Evolutionary conservation across 2,329 filamentous ascomycete genomes (phyloP).

Genomic region (Calonectria fujianensis): DNA sequence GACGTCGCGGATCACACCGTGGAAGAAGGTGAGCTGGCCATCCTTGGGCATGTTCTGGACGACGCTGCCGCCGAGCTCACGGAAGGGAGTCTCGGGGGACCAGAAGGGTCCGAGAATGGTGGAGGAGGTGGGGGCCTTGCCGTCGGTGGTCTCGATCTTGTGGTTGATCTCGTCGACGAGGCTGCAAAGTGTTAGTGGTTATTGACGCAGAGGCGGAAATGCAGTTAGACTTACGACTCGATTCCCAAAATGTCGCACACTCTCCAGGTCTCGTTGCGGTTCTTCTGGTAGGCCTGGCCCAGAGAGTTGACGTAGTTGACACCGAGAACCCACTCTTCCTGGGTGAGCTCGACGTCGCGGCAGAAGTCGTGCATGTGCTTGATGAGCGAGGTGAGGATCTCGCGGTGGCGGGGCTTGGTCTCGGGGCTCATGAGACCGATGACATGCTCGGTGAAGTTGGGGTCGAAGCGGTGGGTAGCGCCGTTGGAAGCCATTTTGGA

Average conservation of each 20-base stretch:
- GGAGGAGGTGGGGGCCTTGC: constrained; percentile 81
- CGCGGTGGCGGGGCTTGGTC: constrained; percentile 77
- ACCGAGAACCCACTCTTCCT: constrained; percentile 85
- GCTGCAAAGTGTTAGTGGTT: constrained; percentile 57
- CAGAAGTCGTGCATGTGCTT: constrained; percentile 86
- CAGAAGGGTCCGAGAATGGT: constrained; percentile 87
- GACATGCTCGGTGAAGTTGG: constrained; percentile 84
- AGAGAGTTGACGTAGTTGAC: constrained; percentile 85
- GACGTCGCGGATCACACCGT: constrained; percentile 80
- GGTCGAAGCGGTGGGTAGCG: constrained; percentile 74
- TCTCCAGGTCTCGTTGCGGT: constrained; percentile 84
- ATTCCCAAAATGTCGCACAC: constrained; percentile 84
- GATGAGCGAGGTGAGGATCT: constrained; percentile 79
- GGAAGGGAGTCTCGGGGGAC: constrained; percentile 84
- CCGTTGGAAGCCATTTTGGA: constrained; percentile 39
- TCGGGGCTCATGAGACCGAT: constrained; percentile 84
- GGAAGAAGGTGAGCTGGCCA: constrained; percentile 79
- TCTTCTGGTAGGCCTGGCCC: constrained; percentile 80
- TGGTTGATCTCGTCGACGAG: constrained; percentile 78
- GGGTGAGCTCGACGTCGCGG: constrained; percentile 84
- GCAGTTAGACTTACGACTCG: constrained; percentile 74
- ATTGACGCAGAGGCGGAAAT: too few relatives aligned
- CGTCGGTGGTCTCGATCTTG: constrained; percentile 77
- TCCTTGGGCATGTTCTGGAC: constrained; percentile 77
- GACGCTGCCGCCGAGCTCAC: constrained; percentile 78